Conservation (phyloP, 495 filamentous ascomycete genomes). For the Hypomontagnella monticulosa region DNA sequence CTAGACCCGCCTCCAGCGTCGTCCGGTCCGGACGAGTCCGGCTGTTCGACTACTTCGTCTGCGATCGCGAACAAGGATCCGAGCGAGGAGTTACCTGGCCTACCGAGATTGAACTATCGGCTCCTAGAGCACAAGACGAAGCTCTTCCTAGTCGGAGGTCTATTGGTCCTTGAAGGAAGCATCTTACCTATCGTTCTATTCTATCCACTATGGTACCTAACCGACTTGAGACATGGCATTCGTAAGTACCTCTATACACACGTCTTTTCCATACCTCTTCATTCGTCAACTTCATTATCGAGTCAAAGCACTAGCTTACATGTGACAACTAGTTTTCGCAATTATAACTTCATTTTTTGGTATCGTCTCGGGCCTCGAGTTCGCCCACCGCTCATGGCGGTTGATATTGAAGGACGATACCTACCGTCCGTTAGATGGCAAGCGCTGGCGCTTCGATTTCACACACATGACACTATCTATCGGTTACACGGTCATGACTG, state of each 20-base stretch:
- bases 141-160: constrained; percentile 49
- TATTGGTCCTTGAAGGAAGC: constrained; percentile 58
- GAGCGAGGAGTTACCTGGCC: constrained; percentile 44
- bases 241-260: constrained; percentile 33
- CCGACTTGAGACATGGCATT: constrained; percentile 54
- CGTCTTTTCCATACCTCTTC: not conserved
- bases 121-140: constrained; percentile 56
- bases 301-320: constrained; percentile 12
- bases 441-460: constrained; percentile 58
- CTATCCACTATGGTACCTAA: constrained; percentile 55
- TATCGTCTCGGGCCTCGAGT: constrained; percentile 59
- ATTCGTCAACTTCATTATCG: not conserved
- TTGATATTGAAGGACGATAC: constrained; percentile 52
- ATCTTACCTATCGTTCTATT: constrained; percentile 57
- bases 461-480: constrained; percentile 56
- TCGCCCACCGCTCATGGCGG: constrained; percentile 56
- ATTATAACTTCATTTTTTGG: constrained; percentile 63
- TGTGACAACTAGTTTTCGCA: constrained; percentile 50
- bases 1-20: constrained; percentile 25
- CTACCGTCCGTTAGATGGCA: constrained; percentile 56
- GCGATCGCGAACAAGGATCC: constrained; percentile 21
- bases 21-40: constrained; percentile 32
- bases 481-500: constrained; percentile 58
- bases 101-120: constrained; percentile 55
- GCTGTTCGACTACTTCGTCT: constrained; percentile 30